Conservation (phyloP, 345 rosid genomes). For the Psidium guajava region DNA sequence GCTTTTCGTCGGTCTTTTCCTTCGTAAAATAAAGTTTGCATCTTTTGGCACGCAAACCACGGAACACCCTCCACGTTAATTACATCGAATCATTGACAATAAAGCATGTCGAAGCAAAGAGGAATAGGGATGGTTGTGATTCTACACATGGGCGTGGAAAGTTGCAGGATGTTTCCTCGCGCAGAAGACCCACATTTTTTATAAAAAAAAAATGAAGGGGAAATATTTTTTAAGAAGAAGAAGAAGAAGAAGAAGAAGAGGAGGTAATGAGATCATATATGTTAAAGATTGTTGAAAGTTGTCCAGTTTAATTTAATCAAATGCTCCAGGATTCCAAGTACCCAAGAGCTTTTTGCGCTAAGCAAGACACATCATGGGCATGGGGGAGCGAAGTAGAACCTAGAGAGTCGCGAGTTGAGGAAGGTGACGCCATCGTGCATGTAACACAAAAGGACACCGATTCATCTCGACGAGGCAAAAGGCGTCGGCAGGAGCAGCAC, state of each 20-base stretch:
- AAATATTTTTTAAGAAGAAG: background rate
- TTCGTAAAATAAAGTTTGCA: background rate
- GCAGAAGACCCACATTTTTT: background rate
- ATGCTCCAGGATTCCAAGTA: background rate
- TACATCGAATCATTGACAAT: background rate
- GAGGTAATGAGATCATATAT: background rate
- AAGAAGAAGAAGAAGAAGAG: background rate
- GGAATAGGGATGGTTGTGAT: background rate
- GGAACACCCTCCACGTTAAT: background rate
- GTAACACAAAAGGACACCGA: background rate
- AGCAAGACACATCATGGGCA: background rate
- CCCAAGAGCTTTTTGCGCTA: constrained; percentile 7
- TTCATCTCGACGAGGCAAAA: background rate
- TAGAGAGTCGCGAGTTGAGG: background rate
- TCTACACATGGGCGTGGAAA: constrained; percentile 26
- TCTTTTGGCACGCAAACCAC: background rate
- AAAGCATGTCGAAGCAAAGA: background rate
- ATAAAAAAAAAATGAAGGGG: background rate
- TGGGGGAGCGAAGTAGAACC: background rate
- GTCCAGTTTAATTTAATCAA: background rate
- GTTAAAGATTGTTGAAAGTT: background rate
- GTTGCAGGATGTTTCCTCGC: constrained; percentile 28
- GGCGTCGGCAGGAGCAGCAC: background rate
- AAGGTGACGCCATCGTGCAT: background rate
- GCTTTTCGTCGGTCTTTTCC: background rate